Evolutionary conservation across 495 filamentous ascomycete species (phyloP).

Genomic region (Thozetella sp.): DNA sequence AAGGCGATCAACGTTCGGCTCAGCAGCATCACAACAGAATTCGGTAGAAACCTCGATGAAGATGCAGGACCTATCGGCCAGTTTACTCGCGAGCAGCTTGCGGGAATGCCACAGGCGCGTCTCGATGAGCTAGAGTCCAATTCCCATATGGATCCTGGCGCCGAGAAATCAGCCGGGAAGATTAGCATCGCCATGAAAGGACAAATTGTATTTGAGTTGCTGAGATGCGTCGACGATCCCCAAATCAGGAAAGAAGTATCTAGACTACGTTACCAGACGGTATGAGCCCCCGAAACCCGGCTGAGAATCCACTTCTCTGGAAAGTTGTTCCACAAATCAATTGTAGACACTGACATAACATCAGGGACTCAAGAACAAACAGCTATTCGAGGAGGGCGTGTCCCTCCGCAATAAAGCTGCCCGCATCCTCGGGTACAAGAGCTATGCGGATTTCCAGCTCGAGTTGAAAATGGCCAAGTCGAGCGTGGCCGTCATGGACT

Average conservation of each 20-base stretch:
- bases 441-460: not conserved
- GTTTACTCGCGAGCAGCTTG: not conserved
- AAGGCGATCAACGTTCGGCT: not conserved
- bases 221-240: not conserved
- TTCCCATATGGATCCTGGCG: conserved; percentile 50
- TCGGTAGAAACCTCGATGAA: conserved; percentile 1
- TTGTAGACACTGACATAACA: not conserved
- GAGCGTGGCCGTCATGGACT: not conserved
- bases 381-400: not conserved
- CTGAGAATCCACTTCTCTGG: no score
- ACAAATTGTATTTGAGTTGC: not conserved
- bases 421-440: not conserved
- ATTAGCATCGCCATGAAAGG: not conserved
- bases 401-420: not conserved
- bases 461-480: not conserved
- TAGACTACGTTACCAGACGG: conserved; percentile 39
- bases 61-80: not conserved
- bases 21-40: not conserved
- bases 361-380: not conserved
- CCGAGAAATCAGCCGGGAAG: not conserved
- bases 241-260: conserved; percentile 44
- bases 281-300: not conserved
- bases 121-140: conserved; percentile 16
- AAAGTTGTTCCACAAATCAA: no score
- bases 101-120: not conserved